These are phyloP conservation scores for Aspergillus hiratsukae DNA, from an alignment of 2,329 filamentous ascomycete genomes.

Conservation along the genomic window DNA sequence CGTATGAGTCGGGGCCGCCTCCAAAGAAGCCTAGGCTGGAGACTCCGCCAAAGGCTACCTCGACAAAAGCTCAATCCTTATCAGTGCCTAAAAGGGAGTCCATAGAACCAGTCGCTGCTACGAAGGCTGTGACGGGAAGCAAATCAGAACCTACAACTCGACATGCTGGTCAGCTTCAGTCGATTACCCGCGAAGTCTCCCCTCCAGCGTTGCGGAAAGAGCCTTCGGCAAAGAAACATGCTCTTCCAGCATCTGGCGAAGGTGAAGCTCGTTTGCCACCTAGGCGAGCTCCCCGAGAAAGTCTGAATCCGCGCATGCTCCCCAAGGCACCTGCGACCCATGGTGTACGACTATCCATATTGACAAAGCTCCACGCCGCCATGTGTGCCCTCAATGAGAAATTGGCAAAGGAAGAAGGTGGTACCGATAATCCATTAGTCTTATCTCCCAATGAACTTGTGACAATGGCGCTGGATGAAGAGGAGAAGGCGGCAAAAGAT, in stretches of 20 bases:
- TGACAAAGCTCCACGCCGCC: constrained; percentile 42
- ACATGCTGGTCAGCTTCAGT: constrained; percentile 15
- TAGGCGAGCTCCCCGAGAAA: constrained; percentile 36
- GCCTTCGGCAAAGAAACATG: constrained; percentile 2
- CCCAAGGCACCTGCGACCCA: constrained; percentile 41
- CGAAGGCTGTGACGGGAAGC: constrained; percentile 7
- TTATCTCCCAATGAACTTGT: constrained; percentile 42
- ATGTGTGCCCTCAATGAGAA: constrained; percentile 40
- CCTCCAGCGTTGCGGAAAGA: constrained; percentile 23
- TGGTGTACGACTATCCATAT: constrained; percentile 37
- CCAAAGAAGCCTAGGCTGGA: constrained; percentile 28
- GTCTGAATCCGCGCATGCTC: constrained; percentile 44
- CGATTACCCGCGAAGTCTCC: constrained; percentile 22
- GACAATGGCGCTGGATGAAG: constrained; percentile 55
- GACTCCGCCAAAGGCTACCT: neutral
- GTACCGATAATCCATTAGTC: constrained; percentile 30
- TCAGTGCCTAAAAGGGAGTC: neutral
- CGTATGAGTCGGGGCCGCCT: constrained; percentile 11
- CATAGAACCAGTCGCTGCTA: neutral
- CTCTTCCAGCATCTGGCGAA: constrained; percentile 1
- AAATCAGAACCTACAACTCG: constrained; percentile 10
- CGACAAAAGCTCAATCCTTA: neutral
- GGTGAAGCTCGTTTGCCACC: constrained; percentile 14
- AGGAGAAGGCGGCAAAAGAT: constrained; percentile 67
- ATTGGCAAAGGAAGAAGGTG: constrained; percentile 27